Evolutionary conservation across 2,329 filamentous ascomycete genomes (phyloP).

Genomic region (Neonectria faginata): DNA sequence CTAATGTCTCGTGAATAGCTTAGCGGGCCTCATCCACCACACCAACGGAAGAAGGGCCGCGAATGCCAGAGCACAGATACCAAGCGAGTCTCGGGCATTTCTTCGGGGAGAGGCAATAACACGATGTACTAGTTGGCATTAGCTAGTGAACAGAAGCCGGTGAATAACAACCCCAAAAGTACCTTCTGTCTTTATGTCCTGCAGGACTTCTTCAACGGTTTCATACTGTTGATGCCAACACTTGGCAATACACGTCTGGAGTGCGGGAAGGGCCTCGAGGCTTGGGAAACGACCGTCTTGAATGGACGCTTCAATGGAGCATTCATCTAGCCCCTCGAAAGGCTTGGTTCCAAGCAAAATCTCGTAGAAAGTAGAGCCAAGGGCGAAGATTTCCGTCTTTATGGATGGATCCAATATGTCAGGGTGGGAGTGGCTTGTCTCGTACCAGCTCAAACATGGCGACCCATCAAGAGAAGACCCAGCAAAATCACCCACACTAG

Average conservation of each 20-base stretch:
- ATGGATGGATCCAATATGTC: neutral
- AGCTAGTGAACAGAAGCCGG: neutral
- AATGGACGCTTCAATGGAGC: constrained; percentile 8
- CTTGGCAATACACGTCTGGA: constrained; percentile 3
- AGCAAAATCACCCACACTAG: constrained; percentile 11
- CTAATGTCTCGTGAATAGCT: too few relatives aligned
- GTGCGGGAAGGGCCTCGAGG: constrained; percentile 6
- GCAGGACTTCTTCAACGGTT: constrained; percentile 9
- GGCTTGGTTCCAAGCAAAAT: constrained; percentile 5
- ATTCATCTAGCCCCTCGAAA: constrained; percentile 9
- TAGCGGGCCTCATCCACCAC: constrained; percentile 11
- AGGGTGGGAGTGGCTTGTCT: constrained; percentile 13
- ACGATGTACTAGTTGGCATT: constrained; percentile 5
- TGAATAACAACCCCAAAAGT: neutral
- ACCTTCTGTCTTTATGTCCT: constrained; percentile 17
- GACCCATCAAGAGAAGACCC: constrained; percentile 16
- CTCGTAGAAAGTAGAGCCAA: constrained; percentile 18
- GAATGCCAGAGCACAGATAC: neutral
- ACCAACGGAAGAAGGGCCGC: constrained; percentile 3
- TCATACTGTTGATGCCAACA: constrained; percentile 15
- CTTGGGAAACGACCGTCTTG: constrained; percentile 4
- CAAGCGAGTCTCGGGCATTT: neutral
- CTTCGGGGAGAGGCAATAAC: neutral
- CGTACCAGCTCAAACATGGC: constrained; percentile 11
- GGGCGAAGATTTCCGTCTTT: constrained; percentile 14